A percentile compares a stretch with the other conserved stretches of the same genome.
Conservation (phyloP, 1,284 basidiomycete genomes). For the Salmacisia buchloeana region DNA sequence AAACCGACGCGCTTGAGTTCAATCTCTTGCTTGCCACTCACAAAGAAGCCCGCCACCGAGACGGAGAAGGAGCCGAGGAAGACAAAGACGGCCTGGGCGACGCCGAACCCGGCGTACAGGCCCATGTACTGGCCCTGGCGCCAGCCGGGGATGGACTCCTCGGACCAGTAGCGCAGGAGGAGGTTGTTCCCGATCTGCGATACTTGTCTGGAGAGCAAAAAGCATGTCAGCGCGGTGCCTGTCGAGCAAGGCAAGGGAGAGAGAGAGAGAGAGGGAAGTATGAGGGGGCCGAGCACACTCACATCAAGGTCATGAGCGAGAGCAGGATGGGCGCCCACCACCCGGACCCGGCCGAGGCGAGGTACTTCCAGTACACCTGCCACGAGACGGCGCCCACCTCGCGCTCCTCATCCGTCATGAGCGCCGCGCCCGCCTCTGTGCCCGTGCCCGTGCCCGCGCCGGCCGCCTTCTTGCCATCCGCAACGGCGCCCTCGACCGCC, state of each 20-base stretch:
- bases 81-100: constrained; percentile 4
- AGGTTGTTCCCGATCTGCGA: constrained; percentile 23
- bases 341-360: neutral
- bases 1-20: constrained; percentile 25
- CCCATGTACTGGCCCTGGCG: constrained; percentile 20
- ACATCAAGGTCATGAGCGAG: constrained; percentile 47
- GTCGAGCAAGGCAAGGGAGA: constrained; percentile 17
- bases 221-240: constrained; percentile 7
- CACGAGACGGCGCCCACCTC: neutral
- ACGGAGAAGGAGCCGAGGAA: constrained; percentile 1
- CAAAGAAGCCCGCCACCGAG: constrained; percentile 24
- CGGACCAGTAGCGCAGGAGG: constrained; percentile 26
- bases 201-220: constrained; percentile 16
- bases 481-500: constrained; percentile 7
- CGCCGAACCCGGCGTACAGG: constrained; percentile 11
- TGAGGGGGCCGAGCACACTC: constrained; percentile 9
- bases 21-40: constrained; percentile 20
- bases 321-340: constrained; percentile 60
- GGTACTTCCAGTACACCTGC: constrained; percentile 8
- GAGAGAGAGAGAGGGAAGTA: constrained; percentile 19
- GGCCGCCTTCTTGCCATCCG: constrained; percentile 20
- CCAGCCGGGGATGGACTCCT: constrained; percentile 9
- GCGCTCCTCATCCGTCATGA: neutral
- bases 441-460: constrained; percentile 14
- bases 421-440: neutral